Evolutionary conservation across 441 rosid genomes (phyloP).

Genomic region (Bocquillonia castaneifolia): DNA sequence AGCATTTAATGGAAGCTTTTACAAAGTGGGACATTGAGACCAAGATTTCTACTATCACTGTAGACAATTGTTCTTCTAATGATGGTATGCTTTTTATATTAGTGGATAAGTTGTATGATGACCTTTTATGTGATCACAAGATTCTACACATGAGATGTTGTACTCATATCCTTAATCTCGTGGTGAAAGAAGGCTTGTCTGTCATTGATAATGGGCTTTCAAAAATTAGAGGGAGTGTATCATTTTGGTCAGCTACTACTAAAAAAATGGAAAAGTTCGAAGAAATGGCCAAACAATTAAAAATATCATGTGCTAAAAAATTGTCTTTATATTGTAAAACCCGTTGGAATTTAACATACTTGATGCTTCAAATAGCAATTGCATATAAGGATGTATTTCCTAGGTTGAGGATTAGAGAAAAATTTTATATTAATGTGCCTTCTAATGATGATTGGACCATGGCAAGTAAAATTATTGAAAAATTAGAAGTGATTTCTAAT

Average conservation of each 20-base stretch:
- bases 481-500: too few species aligned
- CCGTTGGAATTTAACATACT: neutral
- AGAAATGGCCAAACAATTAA: neutral
- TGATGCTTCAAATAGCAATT: neutral
- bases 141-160: slow-evolving; percentile 2
- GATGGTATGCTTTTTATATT: neutral
- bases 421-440: neutral
- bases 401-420: neutral
- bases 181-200: neutral
- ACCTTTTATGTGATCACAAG: neutral
- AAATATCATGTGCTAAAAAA: neutral
- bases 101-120: neutral
- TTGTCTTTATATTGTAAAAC: slow-evolving; percentile 12
- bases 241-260: neutral
- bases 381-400: neutral
- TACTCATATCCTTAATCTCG: slow-evolving; percentile 16
- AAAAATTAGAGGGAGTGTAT: slow-evolving; percentile 5
- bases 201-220: neutral
- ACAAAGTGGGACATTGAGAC: neutral
- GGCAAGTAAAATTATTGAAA: too few species aligned
- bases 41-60: neutral
- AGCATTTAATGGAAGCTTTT: neutral
- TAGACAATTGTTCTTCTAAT: neutral
- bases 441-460: neutral
- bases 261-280: neutral